A percentile compares a stretch with the other conserved stretches of the same genome.
Evolutionary conservation across 257 asterid genomes (phyloP).

Genomic region (Capsicum rhomboideum): DNA sequence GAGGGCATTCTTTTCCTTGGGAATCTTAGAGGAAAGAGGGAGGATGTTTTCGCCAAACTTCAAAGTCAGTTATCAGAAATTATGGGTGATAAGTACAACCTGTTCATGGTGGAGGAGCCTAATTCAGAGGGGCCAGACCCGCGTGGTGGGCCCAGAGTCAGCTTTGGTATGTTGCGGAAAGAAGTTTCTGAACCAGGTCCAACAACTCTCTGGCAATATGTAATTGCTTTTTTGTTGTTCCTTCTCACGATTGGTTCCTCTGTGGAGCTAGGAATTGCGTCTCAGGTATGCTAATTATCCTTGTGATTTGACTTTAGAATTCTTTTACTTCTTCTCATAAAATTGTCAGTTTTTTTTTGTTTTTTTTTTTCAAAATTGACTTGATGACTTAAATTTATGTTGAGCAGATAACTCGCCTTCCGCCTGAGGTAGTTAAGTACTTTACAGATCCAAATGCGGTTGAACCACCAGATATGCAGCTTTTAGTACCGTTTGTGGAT

Average conservation of each 20-base stretch:
- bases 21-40: constrained; percentile 83
- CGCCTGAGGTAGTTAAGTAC: constrained; percentile 86
- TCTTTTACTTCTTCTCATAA: background rate
- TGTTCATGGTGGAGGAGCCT: constrained; percentile 97
- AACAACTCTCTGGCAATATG: constrained; percentile 94
- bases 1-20: constrained; percentile 92
- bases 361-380: background rate
- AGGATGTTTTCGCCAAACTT: constrained; percentile 71
- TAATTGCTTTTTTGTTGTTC: constrained; percentile 72
- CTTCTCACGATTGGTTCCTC: constrained; percentile 89
- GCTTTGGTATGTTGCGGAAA: constrained; percentile 86
- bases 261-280: constrained; percentile 85
- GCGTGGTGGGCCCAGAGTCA: constrained; percentile 97
- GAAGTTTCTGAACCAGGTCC: constrained; percentile 93
- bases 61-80: constrained; percentile 61
- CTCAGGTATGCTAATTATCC: constrained; percentile 52
- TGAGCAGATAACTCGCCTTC: constrained; percentile 70
- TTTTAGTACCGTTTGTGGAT: constrained; percentile 73
- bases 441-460: constrained; percentile 89
- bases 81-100: constrained; percentile 82
- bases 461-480: constrained; percentile 95
- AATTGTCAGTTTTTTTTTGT: background rate
- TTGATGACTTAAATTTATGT: constrained; percentile 3
- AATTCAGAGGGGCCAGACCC: constrained; percentile 86
- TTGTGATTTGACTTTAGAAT: background rate